Evolutionary conservation across 768 basidiomycete species (phyloP).

Genomic region (Dendrothele bispora): DNA sequence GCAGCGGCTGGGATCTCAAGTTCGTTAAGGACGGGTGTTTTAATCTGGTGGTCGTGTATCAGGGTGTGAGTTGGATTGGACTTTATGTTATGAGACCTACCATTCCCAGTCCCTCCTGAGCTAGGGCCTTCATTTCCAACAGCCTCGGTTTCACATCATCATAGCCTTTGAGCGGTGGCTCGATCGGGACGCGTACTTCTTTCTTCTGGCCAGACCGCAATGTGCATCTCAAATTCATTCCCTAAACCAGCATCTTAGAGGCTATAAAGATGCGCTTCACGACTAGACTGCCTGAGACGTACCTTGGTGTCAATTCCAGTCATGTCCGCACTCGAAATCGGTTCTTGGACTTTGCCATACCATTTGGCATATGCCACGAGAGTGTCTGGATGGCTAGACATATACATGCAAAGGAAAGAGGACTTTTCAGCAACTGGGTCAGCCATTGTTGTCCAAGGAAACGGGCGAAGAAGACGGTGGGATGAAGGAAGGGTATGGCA

Average conservation of each 20-base stretch:
- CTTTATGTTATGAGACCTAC: constrained; percentile 35
- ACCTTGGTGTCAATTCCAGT: constrained; percentile 67
- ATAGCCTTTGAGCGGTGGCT: constrained; percentile 72
- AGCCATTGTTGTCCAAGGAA: constrained; percentile 36
- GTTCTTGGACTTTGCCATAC: constrained; percentile 62
- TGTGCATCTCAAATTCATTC: constrained; percentile 69
- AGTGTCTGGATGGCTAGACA: constrained; percentile 82
- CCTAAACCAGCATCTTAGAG: constrained; percentile 35
- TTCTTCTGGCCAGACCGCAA: constrained; percentile 48
- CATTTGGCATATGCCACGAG: constrained; percentile 81
- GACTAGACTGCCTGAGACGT: constrained; percentile 9
- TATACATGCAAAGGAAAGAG: constrained; percentile 78
- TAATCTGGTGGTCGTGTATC: constrained; percentile 40
- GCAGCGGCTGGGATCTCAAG: constrained; percentile 46
- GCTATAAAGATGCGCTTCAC: neutral
- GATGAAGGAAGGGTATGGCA: no score
- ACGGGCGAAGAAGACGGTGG: no score
- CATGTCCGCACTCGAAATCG: constrained; percentile 68
- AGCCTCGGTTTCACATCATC: constrained; percentile 83
- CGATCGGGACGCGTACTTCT: constrained; percentile 56
- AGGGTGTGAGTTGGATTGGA: neutral
- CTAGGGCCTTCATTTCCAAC: constrained; percentile 76
- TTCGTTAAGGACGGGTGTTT: constrained; percentile 57
- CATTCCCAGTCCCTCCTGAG: constrained; percentile 81
- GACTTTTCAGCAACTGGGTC: constrained; percentile 80